These are phyloP conservation scores for Boletus rex-veris DNA, from an alignment of 768 basidiomycete genomes.

Conservation along the genomic window DNA sequence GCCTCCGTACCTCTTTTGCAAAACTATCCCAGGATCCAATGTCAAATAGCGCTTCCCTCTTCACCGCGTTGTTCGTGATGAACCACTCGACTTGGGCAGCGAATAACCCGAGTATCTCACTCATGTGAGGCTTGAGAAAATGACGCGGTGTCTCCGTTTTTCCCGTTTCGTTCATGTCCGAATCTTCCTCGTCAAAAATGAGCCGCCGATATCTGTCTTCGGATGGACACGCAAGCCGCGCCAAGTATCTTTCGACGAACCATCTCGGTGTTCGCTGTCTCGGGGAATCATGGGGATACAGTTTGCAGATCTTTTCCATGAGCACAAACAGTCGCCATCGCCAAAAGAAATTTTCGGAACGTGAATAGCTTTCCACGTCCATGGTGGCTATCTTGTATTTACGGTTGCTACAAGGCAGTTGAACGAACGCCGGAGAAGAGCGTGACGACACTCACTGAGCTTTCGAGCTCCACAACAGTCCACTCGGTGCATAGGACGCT, in stretches of 20 bases:
- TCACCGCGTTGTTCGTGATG: slow-evolving; percentile 42
- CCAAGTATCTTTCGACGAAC: slow-evolving; percentile 44
- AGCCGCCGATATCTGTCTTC: slow-evolving; percentile 33
- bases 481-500: slow-evolving; percentile 31
- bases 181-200: slow-evolving; percentile 33
- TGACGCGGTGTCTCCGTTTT: slow-evolving; percentile 35
- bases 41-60: slow-evolving; percentile 36
- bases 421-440: neutral
- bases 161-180: slow-evolving; percentile 30
- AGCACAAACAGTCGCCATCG: slow-evolving; percentile 47
- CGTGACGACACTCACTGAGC: slow-evolving; percentile 20
- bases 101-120: slow-evolving; percentile 50
- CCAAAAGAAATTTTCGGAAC: slow-evolving; percentile 48
- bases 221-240: slow-evolving; percentile 22
- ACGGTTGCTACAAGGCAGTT: slow-evolving; percentile 34
- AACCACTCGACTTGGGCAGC: slow-evolving; percentile 61
- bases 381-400: slow-evolving; percentile 45
- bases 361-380: slow-evolving; percentile 40
- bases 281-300: slow-evolving; percentile 32
- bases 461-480: slow-evolving; percentile 32
- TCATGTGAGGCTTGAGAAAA: slow-evolving; percentile 45
- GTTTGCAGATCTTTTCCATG: slow-evolving; percentile 43
- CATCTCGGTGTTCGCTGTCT: slow-evolving; percentile 46
- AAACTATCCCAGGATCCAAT: slow-evolving; percentile 48
- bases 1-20: slow-evolving; percentile 31